Base-by-base conservation (phyloP, 257 asterid species). In the Catharanthus roseus region DNA sequence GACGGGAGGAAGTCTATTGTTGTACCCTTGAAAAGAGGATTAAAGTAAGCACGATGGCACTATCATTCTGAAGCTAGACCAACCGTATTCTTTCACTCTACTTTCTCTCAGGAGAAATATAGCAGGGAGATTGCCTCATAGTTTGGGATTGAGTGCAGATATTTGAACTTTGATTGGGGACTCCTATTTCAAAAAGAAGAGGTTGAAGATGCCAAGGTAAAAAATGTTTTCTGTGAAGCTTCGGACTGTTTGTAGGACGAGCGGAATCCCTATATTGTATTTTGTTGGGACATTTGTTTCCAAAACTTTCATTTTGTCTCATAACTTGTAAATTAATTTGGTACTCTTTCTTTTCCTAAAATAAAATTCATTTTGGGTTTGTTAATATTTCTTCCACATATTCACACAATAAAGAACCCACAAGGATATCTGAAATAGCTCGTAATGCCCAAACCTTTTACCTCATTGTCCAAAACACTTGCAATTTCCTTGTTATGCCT, bases 381-480 rank as follows among this genome's bases (percentile, higher is more conserved):
- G 86, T 82, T 49, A 82, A 76, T 23, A 82, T 72, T 73, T 82
- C 86, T 7, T 83, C 86, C 44, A 78, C 77, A 73, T 78, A 82
- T 71, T 82, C 83, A 79, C 95, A 90, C 36, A 90, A 74, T 72
- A 90, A 90, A 3, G 95, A 81, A 65, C 95, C 96, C 66, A 80
- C 65, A 56, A 90, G 92, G 73, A 88, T 71, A 61, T 82, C 86
- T 79, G 88, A 96, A 28, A 91, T 90, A 1, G 95, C 51, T 62
- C 96, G 80, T 16, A 91, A 53, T 60, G n/a, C 96, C 97, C 97
- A 96, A 88, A 12, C 96, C 96, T 81, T 91, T 91, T 41, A 85
- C 90, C 61, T 74, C 80, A 6, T 70, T 33, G n/a, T 36, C 10
- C 12, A 36, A 36, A 28, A 33, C 54, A 91, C 96, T 91, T 91